These are phyloP conservation scores for Lotmaria passim DNA, from an alignment of 208 protist species.

Conservation along the genomic window DNA sequence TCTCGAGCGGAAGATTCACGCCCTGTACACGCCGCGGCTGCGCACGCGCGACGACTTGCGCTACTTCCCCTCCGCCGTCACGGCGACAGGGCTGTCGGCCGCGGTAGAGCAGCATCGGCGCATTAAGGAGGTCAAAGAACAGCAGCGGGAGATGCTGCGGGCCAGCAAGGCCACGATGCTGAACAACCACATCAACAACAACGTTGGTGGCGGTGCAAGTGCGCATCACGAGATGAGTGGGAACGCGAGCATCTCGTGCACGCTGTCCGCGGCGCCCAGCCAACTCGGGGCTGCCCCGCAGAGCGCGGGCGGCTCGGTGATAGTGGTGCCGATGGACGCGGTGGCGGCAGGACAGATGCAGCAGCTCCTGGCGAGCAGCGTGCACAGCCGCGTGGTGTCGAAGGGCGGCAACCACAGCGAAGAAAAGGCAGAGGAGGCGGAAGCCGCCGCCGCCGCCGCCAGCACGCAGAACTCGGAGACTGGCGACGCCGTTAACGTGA, in stretches of 20 bases:
- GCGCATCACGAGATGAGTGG: too few species aligned
- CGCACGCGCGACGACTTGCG: conserved; percentile 80
- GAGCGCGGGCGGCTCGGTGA: neutral
- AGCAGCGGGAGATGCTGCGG: conserved; percentile 46
- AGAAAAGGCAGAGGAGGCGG: too few species aligned
- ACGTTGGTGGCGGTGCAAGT: too few species aligned
- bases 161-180: conserved; percentile 24
- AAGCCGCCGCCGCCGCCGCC: neutral
- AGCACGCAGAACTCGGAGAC: neutral
- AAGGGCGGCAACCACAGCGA: neutral
- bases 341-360: conserved; percentile 29
- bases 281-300: conserved; percentile 10
- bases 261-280: conserved; percentile 3
- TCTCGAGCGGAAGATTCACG: conserved; percentile 41
- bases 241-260: conserved; percentile 11
- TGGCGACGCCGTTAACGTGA: too few species aligned
- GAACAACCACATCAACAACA: conserved; percentile 15
- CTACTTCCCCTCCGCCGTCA: conserved; percentile 86
- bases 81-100: conserved; percentile 71
- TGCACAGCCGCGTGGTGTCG: conserved; percentile 1
- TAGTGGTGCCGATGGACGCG: conserved; percentile 24
- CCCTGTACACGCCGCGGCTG: conserved; percentile 74
- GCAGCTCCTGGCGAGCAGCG: conserved; percentile 14
- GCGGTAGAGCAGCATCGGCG: conserved; percentile 68
- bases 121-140: conserved; percentile 55